Conservation (phyloP, 2,329 filamentous ascomycete species). For the Fonsecaea erecta region DNA sequence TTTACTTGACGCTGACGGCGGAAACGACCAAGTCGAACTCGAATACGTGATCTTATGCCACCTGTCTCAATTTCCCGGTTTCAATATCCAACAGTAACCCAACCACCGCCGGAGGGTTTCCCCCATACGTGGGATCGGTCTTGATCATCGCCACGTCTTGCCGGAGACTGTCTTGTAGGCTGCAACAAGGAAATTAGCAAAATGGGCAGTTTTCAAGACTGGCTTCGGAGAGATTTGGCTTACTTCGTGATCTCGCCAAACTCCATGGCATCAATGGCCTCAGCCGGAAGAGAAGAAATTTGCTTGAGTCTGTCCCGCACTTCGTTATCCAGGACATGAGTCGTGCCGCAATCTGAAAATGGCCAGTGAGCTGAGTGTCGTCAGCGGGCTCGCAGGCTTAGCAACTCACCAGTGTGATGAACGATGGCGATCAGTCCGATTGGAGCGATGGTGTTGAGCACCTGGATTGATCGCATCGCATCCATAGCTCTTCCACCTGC, state of each 20-base stretch:
- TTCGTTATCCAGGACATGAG: conserved; percentile 3
- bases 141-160: conserved; percentile 9
- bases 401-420: conserved; percentile 8
- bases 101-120: background rate
- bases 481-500: conserved; percentile 13
- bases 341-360: conserved; percentile 7
- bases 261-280: background rate
- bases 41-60: background rate
- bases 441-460: conserved; percentile 6
- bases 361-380: background rate
- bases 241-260: conserved; percentile 7
- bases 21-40: background rate
- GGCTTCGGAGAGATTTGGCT: background rate
- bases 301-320: background rate
- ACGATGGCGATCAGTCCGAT: background rate
- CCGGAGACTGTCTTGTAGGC: background rate
- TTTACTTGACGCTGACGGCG: background rate
- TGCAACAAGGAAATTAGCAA: background rate
- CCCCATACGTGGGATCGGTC: background rate
- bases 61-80: background rate
- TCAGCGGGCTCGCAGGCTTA: background rate
- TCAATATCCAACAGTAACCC: conserved; percentile 5
- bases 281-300: background rate
- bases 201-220: background rate
- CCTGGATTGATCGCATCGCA: conserved; percentile 1